Conservation (phyloP, 768 basidiomycete genomes). For the Rhizopogon vulgaris region DNA sequence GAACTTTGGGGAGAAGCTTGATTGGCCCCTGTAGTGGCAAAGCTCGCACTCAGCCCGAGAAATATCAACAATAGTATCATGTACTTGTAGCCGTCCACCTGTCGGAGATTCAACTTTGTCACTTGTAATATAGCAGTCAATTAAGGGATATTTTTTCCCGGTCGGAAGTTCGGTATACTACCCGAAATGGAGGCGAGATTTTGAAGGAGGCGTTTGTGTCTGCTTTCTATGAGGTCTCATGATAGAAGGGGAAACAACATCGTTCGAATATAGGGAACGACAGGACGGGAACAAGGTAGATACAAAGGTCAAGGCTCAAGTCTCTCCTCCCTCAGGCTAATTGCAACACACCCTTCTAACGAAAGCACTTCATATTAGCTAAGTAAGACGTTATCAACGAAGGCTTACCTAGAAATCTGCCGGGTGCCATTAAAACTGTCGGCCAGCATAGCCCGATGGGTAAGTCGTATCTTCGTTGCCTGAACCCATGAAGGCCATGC, state of each 20-base stretch:
- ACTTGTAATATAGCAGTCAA: not conserved
- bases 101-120: not conserved
- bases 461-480: not conserved
- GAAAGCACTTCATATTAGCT: not conserved
- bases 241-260: not conserved
- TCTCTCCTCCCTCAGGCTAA: not conserved
- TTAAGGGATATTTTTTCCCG: not conserved
- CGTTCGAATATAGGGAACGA: not conserved
- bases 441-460: not conserved
- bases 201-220: not conserved
- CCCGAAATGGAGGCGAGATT: not conserved
- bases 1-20: conserved; percentile 79
- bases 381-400: not conserved
- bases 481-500: not conserved
- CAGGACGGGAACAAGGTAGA: not conserved
- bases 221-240: not conserved
- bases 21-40: conserved; percentile 59
- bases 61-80: not conserved
- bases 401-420: too few species aligned
- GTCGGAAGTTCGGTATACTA: too few species aligned
- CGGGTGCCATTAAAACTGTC: not conserved
- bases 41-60: not conserved
- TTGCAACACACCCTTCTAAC: not conserved
- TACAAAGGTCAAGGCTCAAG: not conserved
- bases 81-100: not conserved